Evolutionary conservation across 2,329 filamentous ascomycete genomes (phyloP).

Genomic region (Colletotrichum sp.): DNA sequence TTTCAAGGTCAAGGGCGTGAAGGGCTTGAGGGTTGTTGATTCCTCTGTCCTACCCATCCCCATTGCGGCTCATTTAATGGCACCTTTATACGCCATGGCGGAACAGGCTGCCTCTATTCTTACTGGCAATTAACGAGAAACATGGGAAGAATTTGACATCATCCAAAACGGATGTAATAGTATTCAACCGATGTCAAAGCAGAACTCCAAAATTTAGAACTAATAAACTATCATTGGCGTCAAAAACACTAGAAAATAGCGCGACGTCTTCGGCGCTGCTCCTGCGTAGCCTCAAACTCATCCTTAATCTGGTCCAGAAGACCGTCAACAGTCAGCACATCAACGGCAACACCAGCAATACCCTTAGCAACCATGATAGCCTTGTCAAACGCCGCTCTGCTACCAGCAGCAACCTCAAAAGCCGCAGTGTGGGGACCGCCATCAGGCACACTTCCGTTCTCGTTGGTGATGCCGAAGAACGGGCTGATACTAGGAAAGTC

Average conservation of each 20-base stretch:
- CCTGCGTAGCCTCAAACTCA: slow-evolving; percentile 37
- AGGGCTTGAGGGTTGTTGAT: slow-evolving; percentile 40
- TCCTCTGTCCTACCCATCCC: slow-evolving; percentile 35
- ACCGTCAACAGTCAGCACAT: slow-evolving; percentile 47
- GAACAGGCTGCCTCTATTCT: slow-evolving; percentile 67
- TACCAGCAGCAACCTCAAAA: slow-evolving; percentile 57
- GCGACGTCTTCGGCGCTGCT: background rate
- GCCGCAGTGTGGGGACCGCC: slow-evolving; percentile 56
- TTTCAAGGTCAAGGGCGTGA: slow-evolving; percentile 39
- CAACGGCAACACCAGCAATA: slow-evolving; percentile 51
- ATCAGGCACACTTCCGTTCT: slow-evolving; percentile 23
- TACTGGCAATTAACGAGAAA: background rate
- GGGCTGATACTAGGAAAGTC: slow-evolving; percentile 31
- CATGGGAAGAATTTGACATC: background rate
- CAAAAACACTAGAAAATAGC: background rate
- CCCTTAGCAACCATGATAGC: slow-evolving; percentile 52
- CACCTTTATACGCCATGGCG: slow-evolving; percentile 59
- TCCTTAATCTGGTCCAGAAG: slow-evolving; percentile 47
- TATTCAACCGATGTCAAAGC: background rate
- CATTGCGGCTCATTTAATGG: slow-evolving; percentile 52
- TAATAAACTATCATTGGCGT: background rate
- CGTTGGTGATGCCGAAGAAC: slow-evolving; percentile 29
- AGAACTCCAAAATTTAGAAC: background rate
- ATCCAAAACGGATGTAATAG: background rate
- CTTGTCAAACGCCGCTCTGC: slow-evolving; percentile 48